A percentile compares a stretch with the other conserved stretches of the same genome.
These are phyloP conservation scores for Globisporangium nodosum DNA, from an alignment of 352 stramenopile genomes.

Conservation along the genomic window DNA sequence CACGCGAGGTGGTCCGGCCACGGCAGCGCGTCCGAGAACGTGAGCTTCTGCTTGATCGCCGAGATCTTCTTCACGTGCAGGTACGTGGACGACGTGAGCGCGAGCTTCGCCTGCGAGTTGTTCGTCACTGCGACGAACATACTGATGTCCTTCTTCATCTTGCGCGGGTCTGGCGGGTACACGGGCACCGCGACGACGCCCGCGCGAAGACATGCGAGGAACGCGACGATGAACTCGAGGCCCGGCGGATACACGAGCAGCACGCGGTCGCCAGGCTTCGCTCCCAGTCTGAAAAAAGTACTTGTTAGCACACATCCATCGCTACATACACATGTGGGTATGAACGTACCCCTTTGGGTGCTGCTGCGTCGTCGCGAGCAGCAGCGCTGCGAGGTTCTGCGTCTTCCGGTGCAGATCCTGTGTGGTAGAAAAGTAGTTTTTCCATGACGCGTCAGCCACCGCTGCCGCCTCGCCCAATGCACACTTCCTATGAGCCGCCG, in stretches of 20 bases:
- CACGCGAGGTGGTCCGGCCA: conserved; percentile 90
- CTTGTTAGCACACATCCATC: not conserved
- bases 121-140: conserved; percentile 94
- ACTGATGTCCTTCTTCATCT: conserved; percentile 93
- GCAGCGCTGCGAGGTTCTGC: conserved; percentile 62
- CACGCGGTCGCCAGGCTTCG: conserved; percentile 73
- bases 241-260: conserved; percentile 97
- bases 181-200: conserved; percentile 93
- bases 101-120: conserved; percentile 88
- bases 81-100: conserved; percentile 92
- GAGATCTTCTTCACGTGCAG: conserved; percentile 93
- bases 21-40: conserved; percentile 40
- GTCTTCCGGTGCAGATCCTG: conserved; percentile 67
- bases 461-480: no score
- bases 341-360: conserved; percentile 57
- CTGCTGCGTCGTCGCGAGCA: conserved; percentile 39
- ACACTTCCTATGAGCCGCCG: no score
- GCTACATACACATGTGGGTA: not conserved
- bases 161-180: conserved; percentile 88
- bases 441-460: no score
- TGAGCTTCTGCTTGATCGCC: conserved; percentile 79
- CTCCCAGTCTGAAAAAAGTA: conserved; percentile 29
- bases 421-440: not conserved
- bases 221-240: conserved; percentile 97
- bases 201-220: conserved; percentile 93